Percentiles rank a stretch among this genome's conserved stretches.
phyloP scores from a whole-genome alignment of 192 early-diverging fungal species.

The Coemansia sp. region DNA sequence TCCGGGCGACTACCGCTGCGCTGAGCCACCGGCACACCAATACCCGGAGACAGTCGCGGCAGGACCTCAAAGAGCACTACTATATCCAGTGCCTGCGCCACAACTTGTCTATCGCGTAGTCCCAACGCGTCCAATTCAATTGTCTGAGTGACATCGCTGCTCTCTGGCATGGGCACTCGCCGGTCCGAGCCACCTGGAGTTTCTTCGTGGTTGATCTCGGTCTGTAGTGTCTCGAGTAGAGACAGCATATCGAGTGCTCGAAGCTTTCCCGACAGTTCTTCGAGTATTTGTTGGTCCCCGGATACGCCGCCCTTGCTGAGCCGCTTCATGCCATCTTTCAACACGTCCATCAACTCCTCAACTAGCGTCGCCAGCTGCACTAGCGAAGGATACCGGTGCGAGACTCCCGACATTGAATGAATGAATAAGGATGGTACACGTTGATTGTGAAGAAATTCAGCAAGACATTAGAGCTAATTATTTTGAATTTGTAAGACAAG shows the following conservation, averaged over 20 bases:
- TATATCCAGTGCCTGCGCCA: conserved; percentile 37
- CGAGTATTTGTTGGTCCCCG: conserved; percentile 17
- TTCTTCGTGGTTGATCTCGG: conserved; percentile 8
- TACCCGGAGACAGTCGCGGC: conserved; percentile 64
- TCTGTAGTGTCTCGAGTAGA: conserved; percentile 17
- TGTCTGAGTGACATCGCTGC: not conserved
- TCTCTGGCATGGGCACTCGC: not conserved
- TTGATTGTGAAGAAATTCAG: not conserved
- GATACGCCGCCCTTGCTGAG: conserved; percentile 45
- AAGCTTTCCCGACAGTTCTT: not conserved
- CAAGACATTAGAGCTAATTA: no score
- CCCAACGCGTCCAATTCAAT: conserved; percentile 23
- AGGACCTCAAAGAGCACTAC: conserved; percentile 52
- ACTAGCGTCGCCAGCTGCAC: conserved; percentile 9
- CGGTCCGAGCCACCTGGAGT: not conserved
- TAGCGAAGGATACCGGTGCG: conserved; percentile 29
- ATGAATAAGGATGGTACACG: not conserved
- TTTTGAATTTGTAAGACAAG: not conserved
- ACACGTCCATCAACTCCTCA: not conserved
- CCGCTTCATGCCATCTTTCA: conserved; percentile 19
- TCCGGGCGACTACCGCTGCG: conserved; percentile 54
- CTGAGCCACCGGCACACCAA: conserved; percentile 60
- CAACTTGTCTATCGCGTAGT: conserved; percentile 35
- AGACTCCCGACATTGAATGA: conserved; percentile 10
- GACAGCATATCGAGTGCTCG: conserved; percentile 11